Base-by-base conservation (phyloP, 2,329 filamentous ascomycete genomes). In the Rutstroemia sp. region DNA sequence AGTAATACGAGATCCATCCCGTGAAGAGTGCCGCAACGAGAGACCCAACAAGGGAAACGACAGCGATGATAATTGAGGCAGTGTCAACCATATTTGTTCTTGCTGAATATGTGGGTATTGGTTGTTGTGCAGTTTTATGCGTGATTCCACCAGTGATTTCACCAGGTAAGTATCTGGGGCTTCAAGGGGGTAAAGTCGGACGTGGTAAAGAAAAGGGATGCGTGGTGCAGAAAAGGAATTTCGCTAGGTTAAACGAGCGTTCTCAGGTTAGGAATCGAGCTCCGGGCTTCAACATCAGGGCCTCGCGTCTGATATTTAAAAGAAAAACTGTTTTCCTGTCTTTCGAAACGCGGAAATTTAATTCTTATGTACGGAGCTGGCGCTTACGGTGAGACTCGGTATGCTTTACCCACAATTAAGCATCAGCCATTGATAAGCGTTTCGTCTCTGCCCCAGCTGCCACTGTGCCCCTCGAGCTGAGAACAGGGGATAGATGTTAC, bases 1-100 rank as follows among this genome's bases (percentile, higher is more conserved):
- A 55, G 42, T 64, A 65, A 49, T 59, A 65, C 44, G 62, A 63
- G 23, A 65, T 60, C 64, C 64, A 65, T 47, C 64, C 64, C 9
- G 64, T 63, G 56, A 65, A 65, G 8, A 57, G 63, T 21, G 64
- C 63, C 36, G 64, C 60, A 23, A 57, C 56, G 9, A 65, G 60
- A 4, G 64, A 64, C 3, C 64, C 64, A 21, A 64, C n/a, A 9
- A 65, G 59, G n/a, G 63, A 65, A 10, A 65, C 63, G 12, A 63
- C 55, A 3, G 63, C 63, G 25, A 65, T 61, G 55, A 65, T 59
- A 27, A 65, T 63, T 25, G 63, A 65, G 12, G 63, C 62, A 21
- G 55, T 21, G 55, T 63, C 62, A 12, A 61, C 53, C 62, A 64
- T 65, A 27, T 16, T 42, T 42, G n/a, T 17, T n/a, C 9, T 42